Conservation (phyloP, 2,329 filamentous ascomycete genomes). For the Achaetomium macrosporum region DNA sequence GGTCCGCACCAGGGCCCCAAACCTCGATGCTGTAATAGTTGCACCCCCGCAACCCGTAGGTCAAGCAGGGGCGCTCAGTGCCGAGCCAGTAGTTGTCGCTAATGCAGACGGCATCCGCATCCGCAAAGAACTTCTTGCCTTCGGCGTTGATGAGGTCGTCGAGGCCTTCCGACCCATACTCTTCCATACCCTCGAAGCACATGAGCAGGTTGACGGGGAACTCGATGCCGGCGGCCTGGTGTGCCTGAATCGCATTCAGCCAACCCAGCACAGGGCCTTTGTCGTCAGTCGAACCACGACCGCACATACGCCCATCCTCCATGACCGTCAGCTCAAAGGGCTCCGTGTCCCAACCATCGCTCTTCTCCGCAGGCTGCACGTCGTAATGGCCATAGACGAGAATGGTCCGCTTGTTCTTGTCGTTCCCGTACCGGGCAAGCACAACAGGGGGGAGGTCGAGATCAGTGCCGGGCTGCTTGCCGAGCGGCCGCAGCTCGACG, state of each 20-base stretch:
- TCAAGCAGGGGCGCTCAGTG: constrained; percentile 96
- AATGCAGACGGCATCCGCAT: constrained; percentile 94
- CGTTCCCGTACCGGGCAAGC: constrained; percentile 84
- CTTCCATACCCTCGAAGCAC: constrained; percentile 99
- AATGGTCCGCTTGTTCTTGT: constrained; percentile 89
- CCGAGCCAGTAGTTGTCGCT: constrained; percentile 99
- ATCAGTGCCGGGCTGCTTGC: constrained; percentile 86
- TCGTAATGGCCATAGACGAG: constrained; percentile 98
- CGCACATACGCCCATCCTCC: constrained; percentile 91
- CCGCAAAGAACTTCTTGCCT: constrained; percentile 90
- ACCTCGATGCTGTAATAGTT: constrained; percentile 96
- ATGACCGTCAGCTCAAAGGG: constrained; percentile 86
- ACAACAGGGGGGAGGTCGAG: constrained; percentile 90
- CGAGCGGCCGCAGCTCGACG: constrained; percentile 79
- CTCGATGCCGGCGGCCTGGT: constrained; percentile 89
- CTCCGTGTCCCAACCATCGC: constrained; percentile 93
- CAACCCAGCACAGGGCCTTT: constrained; percentile 96
- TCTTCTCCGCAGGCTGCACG: constrained; percentile 88
- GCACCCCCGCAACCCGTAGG: constrained; percentile 92
- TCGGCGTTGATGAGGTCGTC: constrained; percentile 91
- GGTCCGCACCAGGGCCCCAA: constrained; percentile 83
- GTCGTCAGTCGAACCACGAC: constrained; percentile 92
- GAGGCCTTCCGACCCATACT: constrained; percentile 93
- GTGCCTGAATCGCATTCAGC: constrained; percentile 96
- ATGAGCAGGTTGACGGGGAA: constrained; percentile 97